These are phyloP conservation scores for Podospora appendiculata DNA, from an alignment of 495 filamentous ascomycete species.

Conservation along the genomic window DNA sequence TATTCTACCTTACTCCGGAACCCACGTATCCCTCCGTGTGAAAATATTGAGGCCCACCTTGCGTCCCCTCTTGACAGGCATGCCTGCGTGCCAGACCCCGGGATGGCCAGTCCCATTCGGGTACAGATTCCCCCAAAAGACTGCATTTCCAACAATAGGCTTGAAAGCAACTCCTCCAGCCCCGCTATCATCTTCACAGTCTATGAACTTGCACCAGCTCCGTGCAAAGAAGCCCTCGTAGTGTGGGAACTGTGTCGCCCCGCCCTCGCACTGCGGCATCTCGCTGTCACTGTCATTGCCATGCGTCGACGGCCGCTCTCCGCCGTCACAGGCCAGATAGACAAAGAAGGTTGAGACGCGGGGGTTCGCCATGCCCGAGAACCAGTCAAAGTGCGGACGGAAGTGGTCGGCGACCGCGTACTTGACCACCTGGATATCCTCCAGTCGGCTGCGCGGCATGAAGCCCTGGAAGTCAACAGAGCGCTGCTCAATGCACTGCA, in stretches of 20 bases:
- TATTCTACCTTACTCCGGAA: not conserved
- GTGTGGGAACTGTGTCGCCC: not conserved
- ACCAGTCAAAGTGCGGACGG: not conserved
- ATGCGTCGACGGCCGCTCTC: not conserved
- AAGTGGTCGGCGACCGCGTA: not conserved
- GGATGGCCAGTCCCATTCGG: not conserved
- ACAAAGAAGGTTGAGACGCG: not conserved
- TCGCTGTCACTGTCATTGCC: not conserved
- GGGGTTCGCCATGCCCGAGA: not conserved
- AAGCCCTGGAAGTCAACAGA: not conserved
- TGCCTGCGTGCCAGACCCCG: not conserved
- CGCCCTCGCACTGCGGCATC: not conserved
- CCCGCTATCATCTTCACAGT: not conserved
- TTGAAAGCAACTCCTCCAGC: not conserved
- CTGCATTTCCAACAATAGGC: not conserved
- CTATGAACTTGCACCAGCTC: not conserved
- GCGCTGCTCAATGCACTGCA: not conserved
- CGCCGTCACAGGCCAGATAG: not conserved
- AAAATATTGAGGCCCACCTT: not conserved
- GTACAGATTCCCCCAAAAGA: not conserved
- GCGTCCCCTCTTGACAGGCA: not conserved
- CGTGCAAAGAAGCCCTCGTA: not conserved
- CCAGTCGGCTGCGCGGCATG: not conserved
- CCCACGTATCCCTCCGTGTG: not conserved
- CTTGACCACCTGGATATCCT: not conserved